Base-by-base conservation (phyloP, 1,284 basidiomycete genomes). In the Ustilago sp. region DNA sequence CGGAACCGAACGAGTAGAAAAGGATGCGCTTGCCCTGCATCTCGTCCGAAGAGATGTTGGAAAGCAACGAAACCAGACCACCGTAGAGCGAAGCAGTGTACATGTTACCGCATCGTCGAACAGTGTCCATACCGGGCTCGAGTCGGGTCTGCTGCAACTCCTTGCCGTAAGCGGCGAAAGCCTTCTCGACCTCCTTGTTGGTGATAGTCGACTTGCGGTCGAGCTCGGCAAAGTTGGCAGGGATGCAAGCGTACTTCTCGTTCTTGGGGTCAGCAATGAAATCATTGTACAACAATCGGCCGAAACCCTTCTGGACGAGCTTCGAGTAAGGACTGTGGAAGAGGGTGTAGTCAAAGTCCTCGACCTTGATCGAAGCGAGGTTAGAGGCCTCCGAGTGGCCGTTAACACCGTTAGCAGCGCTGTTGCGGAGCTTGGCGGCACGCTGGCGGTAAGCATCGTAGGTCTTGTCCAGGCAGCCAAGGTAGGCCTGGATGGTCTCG, bases 61-160 rank as follows among this genome's bases (percentile, higher is more conserved):
- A 69, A 28, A 85, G 67, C 61, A 85, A 68, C 38, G 80, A 93
- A 39, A 94, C 93, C 68, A 99, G 90, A 77, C 94, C 95, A 64
- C 94, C 94, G 86, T 96, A 98, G 34, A 99, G 89, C 51, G 94
- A 95, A n/a, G 93, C 96, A 28, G 96, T 95, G 90, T 99, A 98
- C 93, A 96, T 97, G 91, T 99, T 98, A 17, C 96, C 96, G 84
- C 82, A 81, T 61, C 83, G 74, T 55, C 83, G 78, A 41, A 85
- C 84, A 13, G 82, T 82, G 71, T 83, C 80, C 79, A 81, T 85
- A 28, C 77, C 74, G 32, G 83, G 84, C 68, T 84, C 84, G 28
- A 86, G 79, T 77, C 79, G 82, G 58, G 56, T 48, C 53, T 69
- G 60, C 63, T 77, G 72, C 5, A 63, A 13, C 55, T 63, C 55